Evolutionary conservation across 2,329 filamentous ascomycete genomes (phyloP).

Genomic region (Aspergillus arachidicola): DNA sequence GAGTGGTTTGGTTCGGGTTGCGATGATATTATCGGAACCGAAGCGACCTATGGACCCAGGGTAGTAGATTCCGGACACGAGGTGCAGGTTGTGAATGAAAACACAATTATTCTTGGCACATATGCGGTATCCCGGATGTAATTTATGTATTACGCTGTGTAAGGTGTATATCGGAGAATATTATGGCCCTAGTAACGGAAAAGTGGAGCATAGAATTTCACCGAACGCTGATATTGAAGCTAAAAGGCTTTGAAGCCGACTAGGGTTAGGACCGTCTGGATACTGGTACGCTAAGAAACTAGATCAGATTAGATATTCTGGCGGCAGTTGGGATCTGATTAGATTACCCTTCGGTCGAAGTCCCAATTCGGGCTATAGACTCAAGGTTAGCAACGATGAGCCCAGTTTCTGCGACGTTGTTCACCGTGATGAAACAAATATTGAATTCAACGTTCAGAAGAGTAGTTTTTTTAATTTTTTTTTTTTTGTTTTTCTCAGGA

Average conservation of each 20-base stretch:
- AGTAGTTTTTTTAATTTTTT: neutral
- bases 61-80: neutral
- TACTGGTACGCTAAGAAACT: neutral
- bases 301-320: slow-evolving; percentile 14
- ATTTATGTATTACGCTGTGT: neutral
- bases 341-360: slow-evolving; percentile 5
- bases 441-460: neutral
- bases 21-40: neutral
- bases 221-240: neutral
- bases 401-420: neutral
- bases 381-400: neutral
- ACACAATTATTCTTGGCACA: neutral
- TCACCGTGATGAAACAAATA: neutral
- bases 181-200: neutral
- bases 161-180: neutral
- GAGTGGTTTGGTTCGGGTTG: neutral
- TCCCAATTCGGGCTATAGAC: neutral
- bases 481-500: neutral
- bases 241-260: too few relatives aligned
- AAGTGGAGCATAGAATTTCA: neutral
- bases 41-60: neutral
- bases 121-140: neutral
- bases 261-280: too few relatives aligned
- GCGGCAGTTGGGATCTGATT: slow-evolving; percentile 20
- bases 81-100: neutral